Conservation (phyloP, 768 basidiomycete genomes). For the Rhizopogon salebrosus region DNA sequence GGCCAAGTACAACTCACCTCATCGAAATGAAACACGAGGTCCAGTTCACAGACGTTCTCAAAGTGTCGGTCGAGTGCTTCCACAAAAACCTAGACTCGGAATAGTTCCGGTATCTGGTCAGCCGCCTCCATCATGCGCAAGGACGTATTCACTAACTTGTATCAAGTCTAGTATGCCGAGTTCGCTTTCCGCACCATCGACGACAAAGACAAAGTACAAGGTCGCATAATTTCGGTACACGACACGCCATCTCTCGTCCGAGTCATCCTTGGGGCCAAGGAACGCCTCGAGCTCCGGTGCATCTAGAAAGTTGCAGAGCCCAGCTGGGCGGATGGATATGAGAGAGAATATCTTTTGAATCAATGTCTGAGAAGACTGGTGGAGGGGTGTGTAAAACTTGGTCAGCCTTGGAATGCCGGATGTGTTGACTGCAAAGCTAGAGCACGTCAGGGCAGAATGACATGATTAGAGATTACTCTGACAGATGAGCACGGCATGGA, state of each 20-base stretch:
- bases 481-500: conserved; percentile 86
- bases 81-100: conserved; percentile 87
- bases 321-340: conserved; percentile 73
- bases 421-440: conserved; percentile 71
- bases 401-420: conserved; percentile 80
- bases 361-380: conserved; percentile 53
- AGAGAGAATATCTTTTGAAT: conserved; percentile 89
- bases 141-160: conserved; percentile 54
- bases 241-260: conserved; percentile 69
- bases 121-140: not conserved
- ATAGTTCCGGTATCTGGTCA: not conserved
- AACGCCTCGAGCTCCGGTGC: conserved; percentile 81
- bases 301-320: conserved; percentile 94
- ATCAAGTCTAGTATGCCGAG: conserved; percentile 94
- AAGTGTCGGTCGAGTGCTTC: conserved; percentile 94
- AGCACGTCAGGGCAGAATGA: conserved; percentile 14
- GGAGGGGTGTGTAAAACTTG: conserved; percentile 85
- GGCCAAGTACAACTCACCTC: conserved; percentile 50
- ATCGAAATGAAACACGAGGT: conserved; percentile 98
- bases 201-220: conserved; percentile 94
- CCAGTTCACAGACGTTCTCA: conserved; percentile 97
- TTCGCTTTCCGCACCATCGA: conserved; percentile 95
- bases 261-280: conserved; percentile 47
- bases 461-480: conserved; percentile 24
- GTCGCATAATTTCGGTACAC: conserved; percentile 97